These are phyloP conservation scores for Platanthera zijinensis DNA, from an alignment of 106 monocot genomes.

Conservation along the genomic window DNA sequence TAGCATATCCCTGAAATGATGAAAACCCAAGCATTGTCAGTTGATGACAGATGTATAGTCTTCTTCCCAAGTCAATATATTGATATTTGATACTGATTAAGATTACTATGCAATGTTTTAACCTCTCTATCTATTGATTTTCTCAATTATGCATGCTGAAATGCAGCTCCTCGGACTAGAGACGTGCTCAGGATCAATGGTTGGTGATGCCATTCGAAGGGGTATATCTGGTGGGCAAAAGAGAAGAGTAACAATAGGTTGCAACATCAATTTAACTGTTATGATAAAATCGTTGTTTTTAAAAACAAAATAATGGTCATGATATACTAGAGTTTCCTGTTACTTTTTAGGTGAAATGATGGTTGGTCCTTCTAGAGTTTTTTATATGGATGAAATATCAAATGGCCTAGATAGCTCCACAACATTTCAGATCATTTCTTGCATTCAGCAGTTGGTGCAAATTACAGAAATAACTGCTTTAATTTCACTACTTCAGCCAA, in stretches of 20 bases:
- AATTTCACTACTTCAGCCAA: conserved; percentile 19
- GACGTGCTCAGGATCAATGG: conserved; percentile 10
- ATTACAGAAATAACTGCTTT: conserved; percentile 13
- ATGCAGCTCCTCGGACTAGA: conserved; percentile 11
- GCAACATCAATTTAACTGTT: not conserved
- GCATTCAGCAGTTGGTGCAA: conserved; percentile 16
- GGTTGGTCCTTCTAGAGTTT: conserved; percentile 11
- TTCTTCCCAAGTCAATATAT: no score
- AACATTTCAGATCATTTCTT: conserved; percentile 13
- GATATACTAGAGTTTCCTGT: not conserved
- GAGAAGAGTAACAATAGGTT: conserved; percentile 21
- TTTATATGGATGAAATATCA: conserved; percentile 22
- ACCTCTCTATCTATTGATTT: not conserved
- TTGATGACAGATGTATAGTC: no score
- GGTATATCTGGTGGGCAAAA: conserved; percentile 19
- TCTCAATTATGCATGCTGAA: not conserved
- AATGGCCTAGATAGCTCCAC: conserved; percentile 19
- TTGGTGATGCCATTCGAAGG: conserved; percentile 17
- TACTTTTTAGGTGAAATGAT: conserved; percentile 16
- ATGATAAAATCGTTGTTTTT: no score
- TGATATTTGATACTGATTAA: no score
- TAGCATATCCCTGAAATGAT: not conserved
- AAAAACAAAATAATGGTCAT: no score
- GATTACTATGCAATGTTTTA: no score
- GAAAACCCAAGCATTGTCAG: no score